Conservation (phyloP, 495 filamentous ascomycete species). For the Talaromyces wortmannii region DNA sequence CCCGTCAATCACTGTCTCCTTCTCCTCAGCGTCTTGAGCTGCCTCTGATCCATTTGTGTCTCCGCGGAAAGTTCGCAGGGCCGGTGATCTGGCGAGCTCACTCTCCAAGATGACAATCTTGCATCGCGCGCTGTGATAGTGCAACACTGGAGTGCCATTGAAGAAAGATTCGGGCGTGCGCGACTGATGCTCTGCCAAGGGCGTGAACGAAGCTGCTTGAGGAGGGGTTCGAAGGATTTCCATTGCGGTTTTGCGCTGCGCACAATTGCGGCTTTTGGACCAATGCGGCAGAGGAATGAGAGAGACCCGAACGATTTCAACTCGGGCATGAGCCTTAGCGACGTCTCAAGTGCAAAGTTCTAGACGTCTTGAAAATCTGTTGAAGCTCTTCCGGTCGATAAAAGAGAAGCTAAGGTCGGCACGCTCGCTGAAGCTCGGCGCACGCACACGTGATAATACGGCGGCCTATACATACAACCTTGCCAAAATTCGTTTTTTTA, state of each 20-base stretch:
- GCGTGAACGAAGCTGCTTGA: constrained; percentile 52
- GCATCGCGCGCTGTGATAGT: constrained; percentile 61
- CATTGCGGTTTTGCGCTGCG: constrained; percentile 18
- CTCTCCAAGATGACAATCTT: constrained; percentile 46
- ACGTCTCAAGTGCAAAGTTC: too few species aligned
- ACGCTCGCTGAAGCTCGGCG: too few species aligned
- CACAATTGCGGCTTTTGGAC: neutral
- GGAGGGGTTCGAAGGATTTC: constrained; percentile 45
- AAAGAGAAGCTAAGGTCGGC: too few species aligned
- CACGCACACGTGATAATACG: too few species aligned
- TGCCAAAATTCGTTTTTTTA: too few species aligned
- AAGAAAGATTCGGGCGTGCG: constrained; percentile 82
- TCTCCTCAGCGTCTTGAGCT: constrained; percentile 13
- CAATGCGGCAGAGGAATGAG: neutral
- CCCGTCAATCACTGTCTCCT: constrained; percentile 32
- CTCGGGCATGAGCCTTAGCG: too few species aligned
- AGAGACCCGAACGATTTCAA: too few species aligned
- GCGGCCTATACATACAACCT: too few species aligned
- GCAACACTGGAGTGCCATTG: constrained; percentile 68
- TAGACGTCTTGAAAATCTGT: too few species aligned
- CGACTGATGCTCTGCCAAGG: constrained; percentile 72
- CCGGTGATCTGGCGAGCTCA: constrained; percentile 27
- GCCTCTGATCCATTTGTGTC: constrained; percentile 10
- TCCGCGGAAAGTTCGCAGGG: constrained; percentile 22
- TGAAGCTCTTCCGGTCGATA: too few species aligned